phyloP scores from a whole-genome alignment of 164 flowering plant genomes.

The Protea cynaroides region DNA sequence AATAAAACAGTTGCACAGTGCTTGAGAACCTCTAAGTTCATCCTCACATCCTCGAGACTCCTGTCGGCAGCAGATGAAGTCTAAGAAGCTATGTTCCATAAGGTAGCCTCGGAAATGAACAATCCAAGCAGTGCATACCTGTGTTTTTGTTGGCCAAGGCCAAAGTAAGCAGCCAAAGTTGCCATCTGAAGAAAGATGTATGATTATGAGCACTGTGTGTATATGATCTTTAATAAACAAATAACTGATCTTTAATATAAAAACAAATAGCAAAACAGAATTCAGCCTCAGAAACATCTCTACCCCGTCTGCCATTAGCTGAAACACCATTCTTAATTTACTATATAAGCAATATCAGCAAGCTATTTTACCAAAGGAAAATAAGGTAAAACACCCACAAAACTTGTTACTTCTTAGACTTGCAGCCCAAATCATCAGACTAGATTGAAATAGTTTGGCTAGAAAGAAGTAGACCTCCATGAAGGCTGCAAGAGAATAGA shows the following conservation, averaged over 20 bases:
- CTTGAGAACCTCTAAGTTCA: constrained; percentile 88
- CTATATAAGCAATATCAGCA: no score
- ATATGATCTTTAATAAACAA: not conserved
- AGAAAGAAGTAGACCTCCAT: no score
- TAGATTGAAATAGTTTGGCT: no score
- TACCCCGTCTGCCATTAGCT: no score
- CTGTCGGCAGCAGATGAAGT: constrained; percentile 22
- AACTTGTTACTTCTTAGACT: no score
- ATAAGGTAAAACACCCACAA: no score
- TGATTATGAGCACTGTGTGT: not conserved
- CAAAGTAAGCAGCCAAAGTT: constrained; percentile 71
- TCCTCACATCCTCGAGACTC: constrained; percentile 86
- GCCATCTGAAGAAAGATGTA: constrained; percentile 54
- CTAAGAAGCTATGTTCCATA: not conserved
- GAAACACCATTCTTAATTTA: no score
- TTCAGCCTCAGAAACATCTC: not conserved
- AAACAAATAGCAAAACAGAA: not conserved
- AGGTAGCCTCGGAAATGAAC: no score
- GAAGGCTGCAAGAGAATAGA: no score
- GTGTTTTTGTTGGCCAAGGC: constrained; percentile 82
- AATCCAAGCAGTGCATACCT: constrained; percentile 30
- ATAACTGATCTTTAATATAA: not conserved
- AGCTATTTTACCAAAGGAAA: no score
- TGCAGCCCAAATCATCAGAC: no score
- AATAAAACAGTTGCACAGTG: constrained; percentile 86